Base-by-base conservation (phyloP, 1,284 basidiomycete genomes). In the Erythrobasidium hasegawianum region DNA sequence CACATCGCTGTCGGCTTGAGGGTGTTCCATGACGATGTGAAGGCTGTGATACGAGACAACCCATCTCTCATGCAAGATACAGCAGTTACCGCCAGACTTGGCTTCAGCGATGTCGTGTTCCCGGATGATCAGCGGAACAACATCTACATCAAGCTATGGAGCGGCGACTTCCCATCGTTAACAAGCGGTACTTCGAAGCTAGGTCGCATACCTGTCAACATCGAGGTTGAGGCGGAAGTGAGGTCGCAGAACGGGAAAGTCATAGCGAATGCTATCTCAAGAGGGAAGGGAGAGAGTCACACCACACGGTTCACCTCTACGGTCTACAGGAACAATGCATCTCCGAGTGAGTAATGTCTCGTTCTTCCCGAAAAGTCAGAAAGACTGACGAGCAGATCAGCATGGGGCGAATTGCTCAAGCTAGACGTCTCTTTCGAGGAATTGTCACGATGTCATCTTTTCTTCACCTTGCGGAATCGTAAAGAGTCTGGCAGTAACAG, bases 31-130 rank as follows among this genome's bases (percentile, higher is more conserved):
- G 95, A 94, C 33, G 86, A 91, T 67, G 83, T 85, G 1, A 77
- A 82, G 27, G 86, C 85, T 0, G 84, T 96, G 69, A 81, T 90
- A 14, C 84, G 84, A 57, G 90, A 95, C 76, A 90, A 96, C 76
- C 87, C 89, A 4, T 88, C 88, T 1, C 79, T 95, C n/a, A 81
- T 97, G 20, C 86, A 88, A 66, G 89, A 89, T 70, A 84, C 85
- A 4, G 87, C 92, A 0, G 82, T 87, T 41, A 93, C 92, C 0
- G 81, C 88, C 18, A 87, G 92, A 5, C 85, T 98, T n/a, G 92
- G 93, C 27, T 98, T 98, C 75, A 90, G 94, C 0, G 95, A 97
- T 73, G 92, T 96, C 1, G 93, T 96, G 9, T 93, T 94, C 75
- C 94, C 94, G 0, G 91, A 89, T 8, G 88, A 92, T 70, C 79